Conservation (phyloP, 257 asterid species). For the Solanum chilense region DNA sequence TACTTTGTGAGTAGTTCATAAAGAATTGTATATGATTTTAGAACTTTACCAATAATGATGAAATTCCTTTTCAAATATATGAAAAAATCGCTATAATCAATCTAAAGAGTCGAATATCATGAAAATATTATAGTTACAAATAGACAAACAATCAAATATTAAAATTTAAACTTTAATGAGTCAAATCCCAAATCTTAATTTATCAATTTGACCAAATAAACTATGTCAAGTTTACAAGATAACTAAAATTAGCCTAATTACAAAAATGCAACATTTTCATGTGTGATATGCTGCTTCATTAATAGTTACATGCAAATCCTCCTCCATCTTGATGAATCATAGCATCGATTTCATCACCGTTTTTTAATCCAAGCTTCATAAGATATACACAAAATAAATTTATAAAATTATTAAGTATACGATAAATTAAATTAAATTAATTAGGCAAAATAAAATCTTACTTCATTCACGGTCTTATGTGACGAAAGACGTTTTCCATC, state of each 20-base stretch:
- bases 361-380: not conserved
- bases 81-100: not conserved
- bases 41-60: too few relatives aligned
- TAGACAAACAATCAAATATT: not conserved
- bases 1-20: not conserved
- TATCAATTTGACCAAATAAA: not conserved
- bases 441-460: not conserved
- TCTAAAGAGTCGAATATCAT: too few relatives aligned
- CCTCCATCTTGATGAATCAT: not conserved
- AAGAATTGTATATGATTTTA: too few relatives aligned
- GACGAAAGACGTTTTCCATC: not conserved
- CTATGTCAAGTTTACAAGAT: not conserved
- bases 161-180: not conserved
- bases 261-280: not conserved
- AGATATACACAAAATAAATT: not conserved
- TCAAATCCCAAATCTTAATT: not conserved
- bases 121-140: not conserved
- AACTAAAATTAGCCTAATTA: not conserved
- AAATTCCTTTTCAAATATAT: not conserved
- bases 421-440: not conserved
- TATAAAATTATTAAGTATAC: not conserved
- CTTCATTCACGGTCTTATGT: not conserved
- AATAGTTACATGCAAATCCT: not conserved
- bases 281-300: not conserved
- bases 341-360: not conserved